Conservation (phyloP, 179 eudicot species). For the Patellifolia procumbens region DNA sequence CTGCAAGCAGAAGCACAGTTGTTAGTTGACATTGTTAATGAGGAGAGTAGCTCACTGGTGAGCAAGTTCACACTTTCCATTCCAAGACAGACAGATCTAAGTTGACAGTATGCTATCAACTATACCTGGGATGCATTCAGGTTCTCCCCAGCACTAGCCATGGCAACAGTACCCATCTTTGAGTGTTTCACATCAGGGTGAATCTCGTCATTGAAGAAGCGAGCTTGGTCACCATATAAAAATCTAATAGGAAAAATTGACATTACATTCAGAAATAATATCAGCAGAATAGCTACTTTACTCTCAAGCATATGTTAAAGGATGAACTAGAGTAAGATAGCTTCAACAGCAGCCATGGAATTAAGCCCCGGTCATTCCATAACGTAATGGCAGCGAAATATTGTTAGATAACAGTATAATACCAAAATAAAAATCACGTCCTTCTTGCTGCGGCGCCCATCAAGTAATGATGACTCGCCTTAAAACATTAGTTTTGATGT, state of each 20-base stretch:
- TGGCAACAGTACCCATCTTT: slow-evolving; percentile 84
- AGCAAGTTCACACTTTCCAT: neutral
- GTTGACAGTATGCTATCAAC: neutral
- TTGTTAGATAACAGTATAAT: no score
- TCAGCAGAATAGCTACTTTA: neutral
- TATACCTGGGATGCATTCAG: slow-evolving; percentile 92
- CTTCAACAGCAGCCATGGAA: no score
- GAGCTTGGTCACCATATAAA: slow-evolving; percentile 91
- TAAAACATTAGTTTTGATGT: no score
- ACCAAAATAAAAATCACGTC: no score
- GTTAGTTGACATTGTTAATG: neutral
- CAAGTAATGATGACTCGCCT: no score
- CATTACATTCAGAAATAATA: neutral
- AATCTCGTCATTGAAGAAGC: slow-evolving; percentile 86
- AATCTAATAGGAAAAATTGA: slow-evolving; percentile 41
- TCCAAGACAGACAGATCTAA: neutral
- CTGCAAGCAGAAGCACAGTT: slow-evolving; percentile 45
- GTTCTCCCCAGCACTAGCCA: slow-evolving; percentile 97
- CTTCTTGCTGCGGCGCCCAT: no score
- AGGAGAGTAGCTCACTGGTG: neutral
- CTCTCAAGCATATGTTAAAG: neutral
- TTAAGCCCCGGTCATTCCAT: no score
- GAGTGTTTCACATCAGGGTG: slow-evolving; percentile 74
- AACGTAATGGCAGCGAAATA: no score
- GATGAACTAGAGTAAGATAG: slow-evolving; percentile 4